Percentiles rank a stretch among this genome's conserved stretches.
phyloP scores from a whole-genome alignment of 306 rosid genomes.

The Clitoria ternatea region DNA sequence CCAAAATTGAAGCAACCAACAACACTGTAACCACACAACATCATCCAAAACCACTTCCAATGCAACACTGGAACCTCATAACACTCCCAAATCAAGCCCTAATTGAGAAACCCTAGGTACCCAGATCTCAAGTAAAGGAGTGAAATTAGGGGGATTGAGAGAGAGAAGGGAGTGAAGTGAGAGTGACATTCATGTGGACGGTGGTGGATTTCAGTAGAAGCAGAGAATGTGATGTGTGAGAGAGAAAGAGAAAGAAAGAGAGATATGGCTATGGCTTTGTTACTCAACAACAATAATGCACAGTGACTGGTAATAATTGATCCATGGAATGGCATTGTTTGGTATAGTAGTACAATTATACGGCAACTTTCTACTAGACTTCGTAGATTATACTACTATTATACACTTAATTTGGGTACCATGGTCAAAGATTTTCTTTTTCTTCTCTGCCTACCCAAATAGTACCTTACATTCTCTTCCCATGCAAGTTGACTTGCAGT shows the following conservation, averaged over 20 bases:
- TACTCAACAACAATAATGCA: slow-evolving; percentile 12
- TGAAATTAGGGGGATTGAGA: not conserved
- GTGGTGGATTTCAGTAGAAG: slow-evolving; percentile 10
- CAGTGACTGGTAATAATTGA: slow-evolving; percentile 20
- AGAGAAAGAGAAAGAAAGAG: not conserved
- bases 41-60: slow-evolving; percentile 66
- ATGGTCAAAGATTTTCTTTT: not conserved
- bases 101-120: slow-evolving; percentile 38
- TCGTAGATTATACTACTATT: no score
- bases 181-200: slow-evolving; percentile 23
- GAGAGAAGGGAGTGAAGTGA: slow-evolving; percentile 22
- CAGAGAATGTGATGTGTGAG: slow-evolving; percentile 12
- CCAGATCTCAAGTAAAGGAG: slow-evolving; percentile 37
- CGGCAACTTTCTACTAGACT: not conserved
- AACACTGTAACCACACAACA: not conserved
- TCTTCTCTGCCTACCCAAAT: not conserved
- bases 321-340: not conserved
- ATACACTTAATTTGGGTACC: not conserved
- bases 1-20: slow-evolving; percentile 19
- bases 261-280: not conserved
- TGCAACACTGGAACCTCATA: slow-evolving; percentile 50
- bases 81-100: slow-evolving; percentile 25
- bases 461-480: not conserved
- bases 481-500: not conserved
- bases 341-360: no score